phyloP scores from a whole-genome alignment of 768 basidiomycete genomes.

The Tephrocybe sp. region DNA sequence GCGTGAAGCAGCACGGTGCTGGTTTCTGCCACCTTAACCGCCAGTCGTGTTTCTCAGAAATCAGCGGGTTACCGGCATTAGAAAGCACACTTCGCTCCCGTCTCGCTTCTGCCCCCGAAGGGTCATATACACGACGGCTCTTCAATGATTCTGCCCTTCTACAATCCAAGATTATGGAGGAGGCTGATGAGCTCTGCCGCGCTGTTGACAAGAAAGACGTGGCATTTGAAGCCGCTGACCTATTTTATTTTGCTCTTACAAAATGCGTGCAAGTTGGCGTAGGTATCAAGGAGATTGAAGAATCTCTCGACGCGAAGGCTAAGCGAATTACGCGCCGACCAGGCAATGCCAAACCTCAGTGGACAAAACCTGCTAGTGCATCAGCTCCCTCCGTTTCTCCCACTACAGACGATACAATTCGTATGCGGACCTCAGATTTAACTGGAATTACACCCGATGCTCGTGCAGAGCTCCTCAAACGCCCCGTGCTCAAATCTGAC shows the following conservation, averaged over 20 bases:
- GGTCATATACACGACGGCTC: constrained; percentile 87
- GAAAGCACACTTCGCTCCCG: constrained; percentile 77
- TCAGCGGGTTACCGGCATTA: constrained; percentile 75
- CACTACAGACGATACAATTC: constrained; percentile 48
- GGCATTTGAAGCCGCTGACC: constrained; percentile 93
- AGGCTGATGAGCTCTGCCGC: constrained; percentile 93
- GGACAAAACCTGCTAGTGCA: constrained; percentile 32
- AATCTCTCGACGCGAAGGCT: constrained; percentile 80
- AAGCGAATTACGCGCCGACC: constrained; percentile 81
- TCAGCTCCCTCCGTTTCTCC: constrained; percentile 9
- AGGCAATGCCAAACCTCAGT: constrained; percentile 92
- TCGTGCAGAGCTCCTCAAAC: constrained; percentile 69
- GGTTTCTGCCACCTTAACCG: constrained; percentile 94
- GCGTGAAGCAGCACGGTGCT: constrained; percentile 82
- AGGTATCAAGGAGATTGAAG: constrained; percentile 77
- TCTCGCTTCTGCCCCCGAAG: constrained; percentile 73
- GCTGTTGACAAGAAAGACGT: constrained; percentile 78
- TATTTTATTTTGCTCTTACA: constrained; percentile 88
- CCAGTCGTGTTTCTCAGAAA: constrained; percentile 84
- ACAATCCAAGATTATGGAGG: constrained; percentile 94
- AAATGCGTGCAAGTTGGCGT: constrained; percentile 86
- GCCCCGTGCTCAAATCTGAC: constrained; percentile 84
- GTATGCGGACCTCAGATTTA: constrained; percentile 75
- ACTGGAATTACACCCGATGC: constrained; percentile 43
- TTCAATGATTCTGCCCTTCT: constrained; percentile 83